Evolutionary conservation across 2,329 filamentous ascomycete species (phyloP), one percentile per base, ranked within the genome.

Genomic region (Clarireedia hainanense): DNA sequence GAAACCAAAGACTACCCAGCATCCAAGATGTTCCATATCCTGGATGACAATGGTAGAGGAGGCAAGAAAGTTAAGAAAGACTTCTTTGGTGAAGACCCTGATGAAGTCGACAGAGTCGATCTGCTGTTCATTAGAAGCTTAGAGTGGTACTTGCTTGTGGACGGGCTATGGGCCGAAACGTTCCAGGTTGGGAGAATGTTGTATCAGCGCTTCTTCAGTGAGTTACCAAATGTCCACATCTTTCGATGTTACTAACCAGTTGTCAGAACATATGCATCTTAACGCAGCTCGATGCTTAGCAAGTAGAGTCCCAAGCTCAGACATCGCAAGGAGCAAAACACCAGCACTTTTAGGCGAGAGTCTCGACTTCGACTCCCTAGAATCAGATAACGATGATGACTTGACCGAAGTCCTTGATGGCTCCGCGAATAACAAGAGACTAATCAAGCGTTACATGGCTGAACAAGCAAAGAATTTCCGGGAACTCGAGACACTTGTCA

Each of bases 121-220:
- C 81, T 86, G 63, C 71, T 78, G 36, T 77, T 96, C 51, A 89
- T 96, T 47, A 80, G 86, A 56, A 84, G 88, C 39, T 73, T 96
- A 57, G 88, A 95, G 67, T 97, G 92, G 91, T 85, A 92, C 68
- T 74, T 89, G 57, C 78, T 89, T 55, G 80, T 92, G 7, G 81
- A 87, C 50, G 85, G 81, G 12, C 79, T 88, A 54, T 91, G 86
- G 85, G 75, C 79, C 15, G 77, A 85, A 57, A 84, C 89, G 23
- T 89, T 92, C 64, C 72, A 75, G 17, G 77, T 83, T 55, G 84
- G 89, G 43, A 80, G 81, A 30, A 79, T 83, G 63, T 80, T 91
- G n/a, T 89, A 96, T 73, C 88, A 88, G 66, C 84, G 85, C 58
- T 91, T 96, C 66, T 78, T 95, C 47, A 80, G 90, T 95, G 81